phyloP scores from a whole-genome alignment of 257 asterid genomes.

The Linderniella brevidens region DNA sequence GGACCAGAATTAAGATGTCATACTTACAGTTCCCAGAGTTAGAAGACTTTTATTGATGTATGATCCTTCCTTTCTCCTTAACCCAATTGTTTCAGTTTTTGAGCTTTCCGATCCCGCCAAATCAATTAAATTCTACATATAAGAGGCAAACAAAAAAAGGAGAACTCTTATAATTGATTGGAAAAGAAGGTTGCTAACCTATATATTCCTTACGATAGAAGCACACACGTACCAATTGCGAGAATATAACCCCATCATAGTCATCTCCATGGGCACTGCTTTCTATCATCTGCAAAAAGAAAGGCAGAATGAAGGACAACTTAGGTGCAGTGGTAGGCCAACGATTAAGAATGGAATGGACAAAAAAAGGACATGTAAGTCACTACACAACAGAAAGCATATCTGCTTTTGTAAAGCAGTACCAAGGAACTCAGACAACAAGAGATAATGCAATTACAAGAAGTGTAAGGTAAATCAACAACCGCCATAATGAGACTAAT shows the following conservation, averaged over 20 bases:
- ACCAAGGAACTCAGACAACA: too few relatives aligned
- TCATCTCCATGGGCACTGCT: constrained; percentile 94
- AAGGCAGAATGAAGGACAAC: constrained; percentile 3
- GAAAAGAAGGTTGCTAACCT: background rate
- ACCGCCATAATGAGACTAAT: too few relatives aligned
- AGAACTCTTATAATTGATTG: background rate
- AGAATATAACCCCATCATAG: constrained; percentile 89
- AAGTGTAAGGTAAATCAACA: too few relatives aligned
- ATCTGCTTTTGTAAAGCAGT: too few relatives aligned
- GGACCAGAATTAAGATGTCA: constrained; percentile 1
- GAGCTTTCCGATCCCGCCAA: constrained; percentile 99
- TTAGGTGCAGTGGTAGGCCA: background rate
- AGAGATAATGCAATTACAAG: too few relatives aligned
- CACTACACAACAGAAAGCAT: too few relatives aligned
- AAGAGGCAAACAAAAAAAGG: constrained; percentile 5
- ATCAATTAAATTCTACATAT: constrained; percentile 69
- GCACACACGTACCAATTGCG: constrained; percentile 66
- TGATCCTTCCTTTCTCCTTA: constrained; percentile 95
- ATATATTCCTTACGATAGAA: constrained; percentile 8
- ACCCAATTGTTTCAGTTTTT: constrained; percentile 91
- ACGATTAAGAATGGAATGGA: too few relatives aligned
- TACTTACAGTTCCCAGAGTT: constrained; percentile 93
- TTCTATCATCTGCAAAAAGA: constrained; percentile 70
- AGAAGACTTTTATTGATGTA: constrained; percentile 95
- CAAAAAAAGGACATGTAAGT: too few relatives aligned